Percentiles rank a stretch among this genome's conserved stretches.
These are phyloP conservation scores for Furculomyces boomerangus DNA, from an alignment of 371 early-diverging fungal genomes.

Conservation along the genomic window DNA sequence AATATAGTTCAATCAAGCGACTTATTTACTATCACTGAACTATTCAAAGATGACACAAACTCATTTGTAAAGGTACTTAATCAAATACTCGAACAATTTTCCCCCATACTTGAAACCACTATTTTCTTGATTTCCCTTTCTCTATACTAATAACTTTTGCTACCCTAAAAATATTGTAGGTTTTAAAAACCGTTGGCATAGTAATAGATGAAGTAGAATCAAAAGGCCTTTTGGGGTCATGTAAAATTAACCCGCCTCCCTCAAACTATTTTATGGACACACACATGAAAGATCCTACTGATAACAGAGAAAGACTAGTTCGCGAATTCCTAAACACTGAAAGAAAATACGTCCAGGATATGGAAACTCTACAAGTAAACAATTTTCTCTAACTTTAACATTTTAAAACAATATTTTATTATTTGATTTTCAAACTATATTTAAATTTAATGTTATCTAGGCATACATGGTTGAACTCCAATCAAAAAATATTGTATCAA, in stretches of 20 bases:
- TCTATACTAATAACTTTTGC: not conserved
- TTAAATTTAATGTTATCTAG: conserved; percentile 7
- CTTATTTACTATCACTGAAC: conserved; percentile 68
- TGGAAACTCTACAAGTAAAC: conserved; percentile 64
- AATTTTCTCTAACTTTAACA: no score
- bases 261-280: conserved; percentile 24
- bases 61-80: conserved; percentile 75
- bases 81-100: not conserved
- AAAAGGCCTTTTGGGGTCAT: conserved; percentile 37
- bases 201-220: conserved; percentile 49
- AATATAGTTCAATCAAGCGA: conserved; percentile 64
- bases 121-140: no score
- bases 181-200: conserved; percentile 45
- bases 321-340: conserved; percentile 86
- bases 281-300: conserved; percentile 39
- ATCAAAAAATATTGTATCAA: conserved; percentile 36
- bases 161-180: not conserved
- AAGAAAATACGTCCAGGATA: conserved; percentile 75
- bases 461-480: conserved; percentile 27
- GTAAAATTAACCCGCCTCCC: conserved; percentile 11
- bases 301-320: conserved; percentile 71
- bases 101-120: no score
- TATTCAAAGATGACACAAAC: conserved; percentile 87
- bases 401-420: conserved; percentile 3
- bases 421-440: not conserved